Conservation (phyloP, 2,329 filamentous ascomycete genomes). For the Alternaria brassicicola region DNA sequence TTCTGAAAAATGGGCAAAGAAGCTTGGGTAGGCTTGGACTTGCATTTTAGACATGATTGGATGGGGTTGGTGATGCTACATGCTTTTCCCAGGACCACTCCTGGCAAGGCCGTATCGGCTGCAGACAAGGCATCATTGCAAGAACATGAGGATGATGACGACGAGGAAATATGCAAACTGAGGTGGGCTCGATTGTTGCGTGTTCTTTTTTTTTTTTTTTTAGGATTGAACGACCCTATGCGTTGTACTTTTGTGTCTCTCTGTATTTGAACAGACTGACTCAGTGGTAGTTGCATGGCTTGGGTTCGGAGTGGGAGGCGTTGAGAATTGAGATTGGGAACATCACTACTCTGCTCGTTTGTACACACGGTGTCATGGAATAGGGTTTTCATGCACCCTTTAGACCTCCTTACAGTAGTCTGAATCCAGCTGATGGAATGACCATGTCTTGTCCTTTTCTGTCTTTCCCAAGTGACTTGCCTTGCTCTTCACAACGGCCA, state of each 20-base stretch:
- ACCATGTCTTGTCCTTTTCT: not conserved
- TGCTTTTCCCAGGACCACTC: not conserved
- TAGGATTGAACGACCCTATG: not conserved
- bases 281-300: not conserved
- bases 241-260: not conserved
- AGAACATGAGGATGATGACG: not conserved
- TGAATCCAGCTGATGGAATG: not conserved
- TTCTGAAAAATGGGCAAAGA: constrained; percentile 3
- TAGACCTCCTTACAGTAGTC: not conserved
- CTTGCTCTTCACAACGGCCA: not conserved
- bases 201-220: not conserved
- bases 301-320: not conserved
- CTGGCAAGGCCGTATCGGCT: not conserved
- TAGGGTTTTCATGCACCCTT: not conserved
- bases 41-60: not conserved
- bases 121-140: not conserved
- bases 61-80: not conserved
- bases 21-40: not conserved
- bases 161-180: not conserved
- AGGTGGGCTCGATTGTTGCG: not conserved
- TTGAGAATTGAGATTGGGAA: not conserved
- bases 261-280: not conserved
- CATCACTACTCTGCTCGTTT: not conserved
- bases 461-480: no score
- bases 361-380: not conserved